These are phyloP conservation scores for Colletotrichum sp. DNA, from an alignment of 2,329 filamentous ascomycete species.

Conservation along the genomic window DNA sequence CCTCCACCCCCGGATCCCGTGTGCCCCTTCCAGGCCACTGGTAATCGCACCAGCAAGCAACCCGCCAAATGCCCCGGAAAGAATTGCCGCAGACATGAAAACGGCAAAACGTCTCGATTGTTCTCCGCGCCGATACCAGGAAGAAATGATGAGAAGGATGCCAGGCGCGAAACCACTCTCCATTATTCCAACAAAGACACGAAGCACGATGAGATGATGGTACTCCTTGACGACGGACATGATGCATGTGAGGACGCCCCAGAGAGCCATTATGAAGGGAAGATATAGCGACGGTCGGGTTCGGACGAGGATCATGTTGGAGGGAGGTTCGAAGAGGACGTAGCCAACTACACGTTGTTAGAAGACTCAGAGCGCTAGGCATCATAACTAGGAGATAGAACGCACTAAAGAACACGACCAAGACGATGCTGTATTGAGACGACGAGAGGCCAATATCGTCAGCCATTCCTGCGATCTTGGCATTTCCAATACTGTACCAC, in stretches of 20 bases:
- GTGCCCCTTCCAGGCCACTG: conserved; percentile 58
- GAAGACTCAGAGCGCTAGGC: conserved; percentile 23
- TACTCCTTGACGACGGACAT: conserved; percentile 29
- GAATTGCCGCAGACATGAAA: conserved; percentile 76
- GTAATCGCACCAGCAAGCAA: conserved; percentile 66
- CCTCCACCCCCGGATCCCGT: conserved; percentile 50
- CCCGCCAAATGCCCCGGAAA: conserved; percentile 71
- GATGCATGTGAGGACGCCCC: conserved; percentile 30
- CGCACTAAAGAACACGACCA: conserved; percentile 66
- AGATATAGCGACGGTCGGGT: conserved; percentile 69
- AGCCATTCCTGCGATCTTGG: conserved; percentile 56
- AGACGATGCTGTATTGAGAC: conserved; percentile 63
- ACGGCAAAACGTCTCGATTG: conserved; percentile 53
- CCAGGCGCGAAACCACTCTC: conserved; percentile 67
- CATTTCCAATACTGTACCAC: conserved; percentile 49
- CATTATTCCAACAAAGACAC: conserved; percentile 55
- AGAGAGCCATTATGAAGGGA: conserved; percentile 68
- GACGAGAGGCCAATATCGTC: conserved; percentile 57
- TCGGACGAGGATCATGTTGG: conserved; percentile 69
- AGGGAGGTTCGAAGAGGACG: conserved; percentile 66
- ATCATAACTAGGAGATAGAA: background rate
- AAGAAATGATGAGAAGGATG: conserved; percentile 66
- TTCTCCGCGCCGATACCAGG: conserved; percentile 63
- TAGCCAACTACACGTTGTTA: conserved; percentile 58
- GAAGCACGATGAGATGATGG: conserved; percentile 33